These are phyloP conservation scores for Pyrenophora seminiperda DNA, from an alignment of 2,329 filamentous ascomycete genomes.

Conservation along the genomic window DNA sequence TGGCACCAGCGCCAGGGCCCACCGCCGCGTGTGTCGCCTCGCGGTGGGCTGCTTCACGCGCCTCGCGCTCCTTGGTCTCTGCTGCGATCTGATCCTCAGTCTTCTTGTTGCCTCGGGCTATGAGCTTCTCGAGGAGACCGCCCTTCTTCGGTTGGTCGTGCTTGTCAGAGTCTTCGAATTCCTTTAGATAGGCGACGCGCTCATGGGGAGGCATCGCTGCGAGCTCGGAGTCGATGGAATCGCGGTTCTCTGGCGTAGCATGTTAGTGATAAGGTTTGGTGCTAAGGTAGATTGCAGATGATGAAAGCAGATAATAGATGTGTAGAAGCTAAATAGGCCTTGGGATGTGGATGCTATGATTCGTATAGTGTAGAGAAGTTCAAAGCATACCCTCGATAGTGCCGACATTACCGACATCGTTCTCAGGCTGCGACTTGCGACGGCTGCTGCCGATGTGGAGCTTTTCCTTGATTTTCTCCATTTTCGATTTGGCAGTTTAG, in stretches of 20 bases:
- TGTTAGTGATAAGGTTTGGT: background rate
- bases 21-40: slow-evolving; percentile 20
- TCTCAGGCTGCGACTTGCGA: slow-evolving; percentile 40
- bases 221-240: slow-evolving; percentile 42
- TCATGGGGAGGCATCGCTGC: slow-evolving; percentile 41
- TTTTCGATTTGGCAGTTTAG: slow-evolving; percentile 17
- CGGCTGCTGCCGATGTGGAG: slow-evolving; percentile 41
- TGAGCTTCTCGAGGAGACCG: slow-evolving; percentile 40
- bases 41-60: slow-evolving; percentile 14
- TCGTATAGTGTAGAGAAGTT: background rate
- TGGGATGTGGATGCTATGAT: background rate
- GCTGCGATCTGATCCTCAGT: slow-evolving; percentile 41
- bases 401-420: slow-evolving; percentile 24
- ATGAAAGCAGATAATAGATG: background rate
- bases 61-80: slow-evolving; percentile 33
- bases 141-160: slow-evolving; percentile 40
- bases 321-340: background rate
- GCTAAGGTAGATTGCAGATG: background rate
- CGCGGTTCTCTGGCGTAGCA: slow-evolving; percentile 32
- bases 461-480: slow-evolving; percentile 47
- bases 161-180: slow-evolving; percentile 45
- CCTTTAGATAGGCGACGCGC: slow-evolving; percentile 42
- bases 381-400: slow-evolving; percentile 27
- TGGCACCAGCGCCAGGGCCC: slow-evolving; percentile 23
- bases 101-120: slow-evolving; percentile 43